These are phyloP conservation scores for Candida boidinii DNA, from an alignment of 805 yeast genomes.

Conservation along the genomic window DNA sequence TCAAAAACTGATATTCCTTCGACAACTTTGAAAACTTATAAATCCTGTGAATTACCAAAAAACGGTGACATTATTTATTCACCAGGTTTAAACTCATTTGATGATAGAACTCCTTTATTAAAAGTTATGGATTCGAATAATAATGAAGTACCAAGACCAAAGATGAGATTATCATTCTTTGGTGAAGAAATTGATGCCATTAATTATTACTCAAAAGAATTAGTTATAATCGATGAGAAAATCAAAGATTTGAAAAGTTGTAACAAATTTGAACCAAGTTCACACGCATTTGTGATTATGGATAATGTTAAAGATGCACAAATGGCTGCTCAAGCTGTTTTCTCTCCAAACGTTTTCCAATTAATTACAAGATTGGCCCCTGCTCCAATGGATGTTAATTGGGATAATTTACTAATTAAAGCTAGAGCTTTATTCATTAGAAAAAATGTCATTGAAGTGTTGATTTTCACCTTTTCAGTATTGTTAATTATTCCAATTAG, in stretches of 20 bases:
- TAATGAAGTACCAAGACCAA: slow-evolving; percentile 12
- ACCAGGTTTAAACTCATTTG: background rate
- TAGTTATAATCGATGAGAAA: slow-evolving; percentile 29
- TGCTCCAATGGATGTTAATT: slow-evolving; percentile 89
- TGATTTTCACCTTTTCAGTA: slow-evolving; percentile 40
- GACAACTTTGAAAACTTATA: slow-evolving; percentile 15
- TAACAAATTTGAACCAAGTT: slow-evolving; percentile 30
- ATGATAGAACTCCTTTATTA: slow-evolving; percentile 13
- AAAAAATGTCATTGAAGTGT: slow-evolving; percentile 21
- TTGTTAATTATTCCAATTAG: slow-evolving; percentile 47
- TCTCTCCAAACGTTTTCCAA: slow-evolving; percentile 83
- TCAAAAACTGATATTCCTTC: slow-evolving; percentile 14
- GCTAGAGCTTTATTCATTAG: slow-evolving; percentile 27
- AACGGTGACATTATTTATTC: background rate
- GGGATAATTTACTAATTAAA: slow-evolving; percentile 51
- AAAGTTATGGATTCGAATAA: slow-evolving; percentile 11
- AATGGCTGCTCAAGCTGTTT: slow-evolving; percentile 92
- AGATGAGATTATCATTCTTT: slow-evolving; percentile 12
- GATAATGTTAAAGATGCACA: slow-evolving; percentile 92
- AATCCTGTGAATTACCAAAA: background rate
- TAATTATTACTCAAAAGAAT: slow-evolving; percentile 22
- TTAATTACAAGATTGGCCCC: slow-evolving; percentile 85
- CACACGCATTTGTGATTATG: slow-evolving; percentile 77
- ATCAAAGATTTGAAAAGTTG: slow-evolving; percentile 26
- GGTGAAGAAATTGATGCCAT: slow-evolving; percentile 26